phyloP scores from a whole-genome alignment of 1,284 basidiomycete genomes.

The Puccinia coronata region DNA sequence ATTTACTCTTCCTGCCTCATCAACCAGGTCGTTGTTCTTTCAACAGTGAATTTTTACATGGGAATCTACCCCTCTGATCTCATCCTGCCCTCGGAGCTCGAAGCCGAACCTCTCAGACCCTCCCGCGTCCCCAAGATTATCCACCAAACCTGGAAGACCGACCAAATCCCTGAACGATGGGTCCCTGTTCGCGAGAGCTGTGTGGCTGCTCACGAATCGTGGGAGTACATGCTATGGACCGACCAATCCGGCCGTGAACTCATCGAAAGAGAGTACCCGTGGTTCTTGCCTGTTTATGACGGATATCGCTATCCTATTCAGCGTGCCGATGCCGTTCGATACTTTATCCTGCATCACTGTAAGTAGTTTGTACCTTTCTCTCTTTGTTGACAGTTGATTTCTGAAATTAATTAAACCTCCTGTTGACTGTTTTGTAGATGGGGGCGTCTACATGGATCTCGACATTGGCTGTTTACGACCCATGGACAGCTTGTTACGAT shows the following conservation, averaged over 20 bases:
- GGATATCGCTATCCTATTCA: slow-evolving; percentile 91
- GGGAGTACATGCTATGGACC: slow-evolving; percentile 96
- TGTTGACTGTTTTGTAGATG: too few relatives aligned
- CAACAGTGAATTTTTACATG: slow-evolving; percentile 31
- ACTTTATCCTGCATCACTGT: slow-evolving; percentile 90
- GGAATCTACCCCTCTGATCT: slow-evolving; percentile 34
- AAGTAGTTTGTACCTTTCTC: not conserved
- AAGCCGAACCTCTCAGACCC: not conserved
- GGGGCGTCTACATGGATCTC: slow-evolving; percentile 93
- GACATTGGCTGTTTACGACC: slow-evolving; percentile 93
- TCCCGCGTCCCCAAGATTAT: slow-evolving; percentile 78
- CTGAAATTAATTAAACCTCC: too few relatives aligned
- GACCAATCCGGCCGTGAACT: slow-evolving; percentile 87
- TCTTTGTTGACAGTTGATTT: too few relatives aligned
- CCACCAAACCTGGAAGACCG: slow-evolving; percentile 98
- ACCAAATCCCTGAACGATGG: slow-evolving; percentile 82
- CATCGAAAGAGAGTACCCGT: slow-evolving; percentile 80
- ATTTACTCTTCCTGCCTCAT: too few relatives aligned
- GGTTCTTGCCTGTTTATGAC: slow-evolving; percentile 91
- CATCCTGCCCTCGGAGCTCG: slow-evolving; percentile 13
- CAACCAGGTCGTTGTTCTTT: slow-evolving; percentile 33
- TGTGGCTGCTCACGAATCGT: slow-evolving; percentile 66
- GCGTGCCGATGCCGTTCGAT: slow-evolving; percentile 94
- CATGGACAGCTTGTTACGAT: slow-evolving; percentile 81
- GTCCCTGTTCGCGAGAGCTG: slow-evolving; percentile 62